Conservation (phyloP, 352 stramenopile genomes). For the Globisporangium irregulare region DNA sequence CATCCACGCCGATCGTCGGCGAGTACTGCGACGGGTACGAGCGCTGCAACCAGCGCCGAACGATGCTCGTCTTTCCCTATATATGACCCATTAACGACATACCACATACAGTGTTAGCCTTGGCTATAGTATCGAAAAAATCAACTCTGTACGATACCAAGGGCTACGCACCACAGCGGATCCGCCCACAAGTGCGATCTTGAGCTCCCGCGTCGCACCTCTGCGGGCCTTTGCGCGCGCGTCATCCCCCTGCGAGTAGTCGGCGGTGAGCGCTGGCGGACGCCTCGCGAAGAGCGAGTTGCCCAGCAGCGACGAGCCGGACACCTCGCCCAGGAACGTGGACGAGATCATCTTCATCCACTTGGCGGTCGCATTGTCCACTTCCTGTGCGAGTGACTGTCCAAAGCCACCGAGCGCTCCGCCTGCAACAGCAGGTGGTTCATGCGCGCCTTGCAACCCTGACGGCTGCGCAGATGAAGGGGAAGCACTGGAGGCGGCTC, state of each 20-base stretch:
- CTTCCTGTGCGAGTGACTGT: slow-evolving; percentile 23
- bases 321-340: slow-evolving; percentile 61
- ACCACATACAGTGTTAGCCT: background rate
- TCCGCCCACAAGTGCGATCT: slow-evolving; percentile 80
- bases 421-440: background rate
- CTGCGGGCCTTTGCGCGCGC: slow-evolving; percentile 12
- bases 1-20: slow-evolving; percentile 79
- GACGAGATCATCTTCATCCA: slow-evolving; percentile 87
- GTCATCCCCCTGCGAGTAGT: background rate
- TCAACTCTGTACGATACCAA: background rate
- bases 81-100: background rate
- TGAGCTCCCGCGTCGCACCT: slow-evolving; percentile 54
- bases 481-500: background rate
- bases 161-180: slow-evolving; percentile 50
- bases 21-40: slow-evolving; percentile 69
- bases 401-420: slow-evolving; percentile 17
- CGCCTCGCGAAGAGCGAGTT: slow-evolving; percentile 24
- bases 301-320: slow-evolving; percentile 38
- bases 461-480: background rate
- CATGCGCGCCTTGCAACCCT: background rate
- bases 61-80: slow-evolving; percentile 81
- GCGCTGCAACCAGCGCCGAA: slow-evolving; percentile 69
- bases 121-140: background rate
- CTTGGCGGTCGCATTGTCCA: slow-evolving; percentile 47
- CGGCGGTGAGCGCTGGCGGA: slow-evolving; percentile 14